These are phyloP conservation scores for Linanthus parryae DNA, from an alignment of 148 eudicot species.

Conservation along the genomic window DNA sequence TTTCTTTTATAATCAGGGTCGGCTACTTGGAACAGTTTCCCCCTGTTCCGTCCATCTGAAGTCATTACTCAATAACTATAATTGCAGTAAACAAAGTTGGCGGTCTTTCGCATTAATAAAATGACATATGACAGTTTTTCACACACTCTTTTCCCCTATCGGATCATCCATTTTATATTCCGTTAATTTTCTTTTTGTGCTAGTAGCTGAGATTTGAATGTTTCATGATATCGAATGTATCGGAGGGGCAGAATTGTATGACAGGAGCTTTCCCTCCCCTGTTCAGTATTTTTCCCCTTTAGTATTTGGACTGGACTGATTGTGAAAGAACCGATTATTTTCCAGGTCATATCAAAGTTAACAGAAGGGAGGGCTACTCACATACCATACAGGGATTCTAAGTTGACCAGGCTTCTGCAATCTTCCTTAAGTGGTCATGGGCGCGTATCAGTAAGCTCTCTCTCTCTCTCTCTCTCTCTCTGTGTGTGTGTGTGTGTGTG, in stretches of 20 bases:
- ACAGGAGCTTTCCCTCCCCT: not conserved
- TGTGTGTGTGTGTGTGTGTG: not conserved
- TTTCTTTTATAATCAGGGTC: too few relatives aligned
- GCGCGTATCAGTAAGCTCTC: constrained; percentile 80
- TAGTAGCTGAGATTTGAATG: not conserved
- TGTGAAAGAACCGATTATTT: constrained; percentile 10
- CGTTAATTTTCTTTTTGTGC: not conserved
- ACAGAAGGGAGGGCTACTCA: constrained; percentile 85
- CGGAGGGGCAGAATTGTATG: constrained; percentile 1
- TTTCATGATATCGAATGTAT: not conserved
- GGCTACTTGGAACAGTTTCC: too few relatives aligned
- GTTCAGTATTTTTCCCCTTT: too few relatives aligned
- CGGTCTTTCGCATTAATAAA: too few relatives aligned
- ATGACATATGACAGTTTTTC: too few relatives aligned
- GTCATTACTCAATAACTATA: too few relatives aligned
- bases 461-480: constrained; percentile 1
- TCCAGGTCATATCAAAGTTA: constrained; percentile 92
- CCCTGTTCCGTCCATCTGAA: too few relatives aligned
- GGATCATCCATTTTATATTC: too few relatives aligned
- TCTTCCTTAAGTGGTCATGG: constrained; percentile 98
- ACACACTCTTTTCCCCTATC: too few relatives aligned
- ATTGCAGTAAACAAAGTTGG: too few relatives aligned
- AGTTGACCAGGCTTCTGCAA: constrained; percentile 95
- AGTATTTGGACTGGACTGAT: not conserved
- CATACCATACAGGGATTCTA: constrained; percentile 93